Base-by-base conservation (phyloP, 306 rosid species). In the Castanea mollissima region DNA sequence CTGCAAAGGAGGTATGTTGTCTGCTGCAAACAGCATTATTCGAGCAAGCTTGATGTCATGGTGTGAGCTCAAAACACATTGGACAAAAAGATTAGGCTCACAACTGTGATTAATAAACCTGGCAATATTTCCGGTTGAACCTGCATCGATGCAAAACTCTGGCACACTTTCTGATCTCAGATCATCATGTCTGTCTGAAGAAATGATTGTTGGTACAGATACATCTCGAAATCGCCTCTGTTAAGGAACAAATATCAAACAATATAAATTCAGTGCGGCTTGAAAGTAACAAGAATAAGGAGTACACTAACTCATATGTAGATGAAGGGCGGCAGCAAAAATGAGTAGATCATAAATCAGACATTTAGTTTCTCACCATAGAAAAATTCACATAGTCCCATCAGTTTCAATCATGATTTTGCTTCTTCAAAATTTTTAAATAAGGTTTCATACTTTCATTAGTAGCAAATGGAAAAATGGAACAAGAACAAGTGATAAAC, bases 1-100 rank as follows among this genome's bases (percentile, higher is more conserved):
- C 99, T 95, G 97, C 83, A 96, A 51, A 29, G 99, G 99, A 38
- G 97, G 98, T 73, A 95, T 93, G 86, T 95, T 90, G 89, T 96
- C 99, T 0, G 99, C 96, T 8, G 99, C 99, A 87, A 96, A 96
- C 59, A 96, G 82, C 93, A 96, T 76, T 16, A 96, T 90, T 73
- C 96, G 85, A 81, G 99, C 99, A 71, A 93, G 86, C 78, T 81
- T 90, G 82, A 91, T 82, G 77, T 96, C 96, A 69, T 82, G 85
- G 88, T 96, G 98, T 19, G 96, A 77, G 86, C 94, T 90, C 92
- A 93, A 82, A 60, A 96, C 97, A 85, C 98, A 96, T 78, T 96
- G 99, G 49, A 96, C 99, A 79, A 96, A 96, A 76, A 96, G 83
- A 81, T 96, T 96, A 44, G 99, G 99, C 74, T 91, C 97, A 72